Evolutionary conservation across 139 green algal genomes (phyloP).

Genomic region (Deuterostichococcus epilithicus): DNA sequence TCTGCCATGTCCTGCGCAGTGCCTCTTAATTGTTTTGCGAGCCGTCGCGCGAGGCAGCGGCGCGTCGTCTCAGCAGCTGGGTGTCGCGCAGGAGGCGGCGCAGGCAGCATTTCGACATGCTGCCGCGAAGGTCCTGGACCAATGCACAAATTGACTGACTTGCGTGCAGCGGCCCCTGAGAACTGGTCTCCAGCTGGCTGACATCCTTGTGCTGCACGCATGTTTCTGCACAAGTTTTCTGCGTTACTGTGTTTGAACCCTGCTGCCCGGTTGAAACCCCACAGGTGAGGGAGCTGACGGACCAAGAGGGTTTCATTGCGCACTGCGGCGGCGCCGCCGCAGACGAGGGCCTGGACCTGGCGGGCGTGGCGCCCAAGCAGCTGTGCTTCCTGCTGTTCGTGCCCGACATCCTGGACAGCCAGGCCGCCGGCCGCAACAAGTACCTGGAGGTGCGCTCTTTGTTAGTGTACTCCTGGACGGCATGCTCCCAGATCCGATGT

Average conservation of each 20-base stretch:
- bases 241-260: not conserved
- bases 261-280: not conserved
- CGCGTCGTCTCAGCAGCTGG: no score
- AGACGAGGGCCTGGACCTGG: constrained; percentile 21
- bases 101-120: no score
- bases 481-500: no score
- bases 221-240: not conserved
- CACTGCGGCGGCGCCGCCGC: constrained; percentile 51
- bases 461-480: no score
- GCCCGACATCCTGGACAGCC: constrained; percentile 85
- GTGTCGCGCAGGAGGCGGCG: no score
- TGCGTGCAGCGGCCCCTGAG: no score
- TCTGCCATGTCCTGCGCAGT: no score
- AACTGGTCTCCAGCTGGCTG: no score
- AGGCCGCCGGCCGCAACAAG: constrained; percentile 62
- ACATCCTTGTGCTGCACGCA: not conserved
- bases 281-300: constrained; percentile 61
- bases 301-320: constrained; percentile 53
- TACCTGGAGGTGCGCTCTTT: constrained; percentile 41
- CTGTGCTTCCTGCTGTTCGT: constrained; percentile 87
- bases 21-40: no score
- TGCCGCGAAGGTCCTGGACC: no score
- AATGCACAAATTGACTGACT: no score
- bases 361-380: constrained; percentile 35
- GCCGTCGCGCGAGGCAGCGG: no score